Evolutionary conservation across 345 rosid species (phyloP).

Genomic region (Psidium friedrichsthalianum): DNA sequence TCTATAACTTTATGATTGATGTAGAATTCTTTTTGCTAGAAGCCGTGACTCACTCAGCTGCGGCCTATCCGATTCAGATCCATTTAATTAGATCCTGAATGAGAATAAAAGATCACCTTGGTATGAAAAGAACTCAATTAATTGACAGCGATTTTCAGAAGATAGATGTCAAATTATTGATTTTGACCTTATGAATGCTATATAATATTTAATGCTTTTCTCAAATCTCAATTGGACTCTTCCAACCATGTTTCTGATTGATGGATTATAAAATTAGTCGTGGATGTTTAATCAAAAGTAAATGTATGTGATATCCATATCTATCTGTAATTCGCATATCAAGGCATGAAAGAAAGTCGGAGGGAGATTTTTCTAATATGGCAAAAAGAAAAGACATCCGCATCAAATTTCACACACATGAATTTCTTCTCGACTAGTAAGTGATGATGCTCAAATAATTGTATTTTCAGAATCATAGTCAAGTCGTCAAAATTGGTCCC

Average conservation of each 20-base stretch:
- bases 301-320: background rate
- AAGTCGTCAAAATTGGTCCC: too few species aligned
- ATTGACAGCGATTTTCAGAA: too few species aligned
- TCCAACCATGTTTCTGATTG: background rate
- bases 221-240: background rate
- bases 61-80: too few species aligned
- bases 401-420: background rate
- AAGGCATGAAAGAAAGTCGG: background rate
- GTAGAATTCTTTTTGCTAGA: background rate
- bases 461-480: too few species aligned
- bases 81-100: too few species aligned
- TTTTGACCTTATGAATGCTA: too few species aligned
- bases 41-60: too few species aligned
- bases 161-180: too few species aligned
- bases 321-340: background rate
- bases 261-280: background rate
- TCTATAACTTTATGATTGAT: background rate
- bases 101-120: too few species aligned
- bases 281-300: too few species aligned
- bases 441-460: too few species aligned
- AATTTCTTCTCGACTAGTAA: background rate
- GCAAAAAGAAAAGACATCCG: background rate
- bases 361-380: background rate
- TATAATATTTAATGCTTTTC: background rate
- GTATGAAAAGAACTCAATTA: too few species aligned